phyloP scores from a whole-genome alignment of 352 stramenopile genomes.

The Stramenopiles sp. region DNA sequence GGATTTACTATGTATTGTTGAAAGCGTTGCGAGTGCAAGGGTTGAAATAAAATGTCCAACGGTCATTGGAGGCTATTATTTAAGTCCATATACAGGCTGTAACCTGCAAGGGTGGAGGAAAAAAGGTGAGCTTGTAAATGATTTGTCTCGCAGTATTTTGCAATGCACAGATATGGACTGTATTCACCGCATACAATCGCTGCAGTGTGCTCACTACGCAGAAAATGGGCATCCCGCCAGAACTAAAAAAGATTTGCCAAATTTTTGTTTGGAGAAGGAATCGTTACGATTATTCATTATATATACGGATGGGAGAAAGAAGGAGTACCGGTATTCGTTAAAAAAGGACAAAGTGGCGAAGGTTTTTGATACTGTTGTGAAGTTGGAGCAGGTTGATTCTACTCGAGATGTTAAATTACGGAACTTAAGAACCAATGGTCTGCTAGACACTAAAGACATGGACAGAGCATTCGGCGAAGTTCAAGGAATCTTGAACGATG shows the following conservation, averaged over 20 bases:
- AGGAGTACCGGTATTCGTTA: neutral
- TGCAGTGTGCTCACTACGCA: neutral
- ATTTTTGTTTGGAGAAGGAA: neutral
- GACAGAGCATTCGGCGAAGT: neutral
- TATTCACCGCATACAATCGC: neutral
- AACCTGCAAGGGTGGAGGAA: neutral
- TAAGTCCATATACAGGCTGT: neutral
- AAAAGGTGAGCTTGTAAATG: neutral
- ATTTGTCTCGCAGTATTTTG: neutral
- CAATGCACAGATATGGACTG: neutral
- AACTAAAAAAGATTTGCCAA: neutral
- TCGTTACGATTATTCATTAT: neutral
- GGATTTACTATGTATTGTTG: neutral
- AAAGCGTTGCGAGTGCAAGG: neutral
- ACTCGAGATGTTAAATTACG: neutral
- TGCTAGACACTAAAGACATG: neutral
- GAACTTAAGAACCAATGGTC: neutral
- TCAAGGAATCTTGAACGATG: neutral
- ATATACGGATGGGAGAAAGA: neutral
- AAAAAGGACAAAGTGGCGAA: neutral
- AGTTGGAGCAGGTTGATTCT: neutral
- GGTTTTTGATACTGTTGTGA: neutral
- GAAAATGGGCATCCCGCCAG: neutral
- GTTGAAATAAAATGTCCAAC: slow-evolving; percentile 13
- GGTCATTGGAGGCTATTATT: slow-evolving; percentile 4